Percentiles rank a stretch among this genome's conserved stretches.
Conservation (phyloP, 2,329 filamentous ascomycete species). For the Calonectria hongkongensis region DNA sequence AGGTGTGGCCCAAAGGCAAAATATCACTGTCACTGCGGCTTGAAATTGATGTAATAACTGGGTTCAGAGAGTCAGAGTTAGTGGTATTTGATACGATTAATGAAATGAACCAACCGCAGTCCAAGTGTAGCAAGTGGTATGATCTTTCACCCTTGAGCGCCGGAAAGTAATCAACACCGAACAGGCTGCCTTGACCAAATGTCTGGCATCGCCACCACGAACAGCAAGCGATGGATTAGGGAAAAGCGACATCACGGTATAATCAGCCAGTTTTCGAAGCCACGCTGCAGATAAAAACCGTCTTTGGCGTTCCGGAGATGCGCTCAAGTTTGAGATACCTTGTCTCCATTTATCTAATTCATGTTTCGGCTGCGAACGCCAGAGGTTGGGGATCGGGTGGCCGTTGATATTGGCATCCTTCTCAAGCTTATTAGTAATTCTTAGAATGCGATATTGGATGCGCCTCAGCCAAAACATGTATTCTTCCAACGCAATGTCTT, state of each 20-base stretch:
- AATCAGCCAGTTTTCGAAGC: constrained; percentile 16
- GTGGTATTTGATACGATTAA: no score
- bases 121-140: constrained; percentile 22
- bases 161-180: constrained; percentile 19
- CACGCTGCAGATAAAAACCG: constrained; percentile 5
- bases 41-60: constrained; percentile 16
- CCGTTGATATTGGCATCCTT: not conserved
- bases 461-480: constrained; percentile 15
- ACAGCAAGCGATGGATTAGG: constrained; percentile 1
- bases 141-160: constrained; percentile 9
- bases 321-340: not conserved
- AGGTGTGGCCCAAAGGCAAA: constrained; percentile 9
- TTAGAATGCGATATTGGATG: constrained; percentile 3
- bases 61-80: not conserved
- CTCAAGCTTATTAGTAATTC: not conserved
- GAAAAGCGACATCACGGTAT: constrained; percentile 7
- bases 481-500: constrained; percentile 4
- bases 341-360: constrained; percentile 8
- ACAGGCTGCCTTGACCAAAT: constrained; percentile 9
- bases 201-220: not conserved
- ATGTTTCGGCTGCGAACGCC: constrained; percentile 9
- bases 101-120: not conserved
- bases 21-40: constrained; percentile 11
- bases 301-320: constrained; percentile 4
- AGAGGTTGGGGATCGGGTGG: constrained; percentile 8